A percentile compares a stretch with the other conserved stretches of the same genome.
These are phyloP conservation scores for Musa itinerans DNA, from an alignment of 176 grass and related monocot genomes.

Conservation along the genomic window DNA sequence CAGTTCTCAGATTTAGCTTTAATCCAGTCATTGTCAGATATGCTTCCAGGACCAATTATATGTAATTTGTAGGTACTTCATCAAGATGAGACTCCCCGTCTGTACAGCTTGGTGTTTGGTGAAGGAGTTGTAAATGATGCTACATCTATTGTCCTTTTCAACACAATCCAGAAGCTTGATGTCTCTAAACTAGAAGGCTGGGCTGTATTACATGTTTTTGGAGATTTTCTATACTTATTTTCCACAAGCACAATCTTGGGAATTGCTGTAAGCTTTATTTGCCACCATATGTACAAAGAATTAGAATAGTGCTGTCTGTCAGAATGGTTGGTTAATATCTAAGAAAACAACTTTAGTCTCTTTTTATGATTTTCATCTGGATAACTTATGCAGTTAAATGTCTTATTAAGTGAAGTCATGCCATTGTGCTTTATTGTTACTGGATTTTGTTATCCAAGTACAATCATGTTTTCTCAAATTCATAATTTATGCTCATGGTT, in stretches of 20 bases:
- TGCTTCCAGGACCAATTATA: constrained; percentile 1
- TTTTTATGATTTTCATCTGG: not conserved
- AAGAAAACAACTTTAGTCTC: too few relatives aligned
- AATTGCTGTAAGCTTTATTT: constrained; percentile 45
- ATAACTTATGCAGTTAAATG: not conserved
- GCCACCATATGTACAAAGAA: not conserved
- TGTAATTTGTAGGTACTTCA: constrained; percentile 51
- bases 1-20: not conserved
- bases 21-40: not conserved
- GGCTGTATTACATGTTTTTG: constrained; percentile 37
- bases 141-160: constrained; percentile 79
- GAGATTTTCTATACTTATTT: constrained; percentile 82
- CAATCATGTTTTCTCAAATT: not conserved
- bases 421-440: not conserved
- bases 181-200: constrained; percentile 40
- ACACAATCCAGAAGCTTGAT: constrained; percentile 69
- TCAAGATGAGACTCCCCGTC: constrained; percentile 75
- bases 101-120: constrained; percentile 93
- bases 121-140: constrained; percentile 94
- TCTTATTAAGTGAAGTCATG: not conserved
- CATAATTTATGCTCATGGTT: not conserved
- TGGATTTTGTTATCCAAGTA: not conserved
- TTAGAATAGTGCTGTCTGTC: too few relatives aligned
- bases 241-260: constrained; percentile 62
- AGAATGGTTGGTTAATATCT: too few relatives aligned